phyloP scores from a whole-genome alignment of 768 basidiomycete species.

The Suillus variegatus region DNA sequence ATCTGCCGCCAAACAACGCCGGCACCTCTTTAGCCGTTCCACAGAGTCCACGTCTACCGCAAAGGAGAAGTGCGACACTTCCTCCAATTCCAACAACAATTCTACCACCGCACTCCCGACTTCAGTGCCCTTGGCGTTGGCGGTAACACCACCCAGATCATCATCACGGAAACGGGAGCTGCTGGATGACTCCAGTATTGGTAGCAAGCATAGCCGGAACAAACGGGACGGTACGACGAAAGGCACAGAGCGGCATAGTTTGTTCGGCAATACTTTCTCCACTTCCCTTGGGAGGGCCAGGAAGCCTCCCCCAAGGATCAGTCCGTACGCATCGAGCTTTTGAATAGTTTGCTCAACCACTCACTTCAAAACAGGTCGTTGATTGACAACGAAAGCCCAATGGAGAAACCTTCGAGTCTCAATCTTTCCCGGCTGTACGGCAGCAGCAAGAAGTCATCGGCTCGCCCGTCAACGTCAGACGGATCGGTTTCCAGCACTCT shows the following conservation, averaged over 20 bases:
- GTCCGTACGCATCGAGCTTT: slow-evolving; percentile 48
- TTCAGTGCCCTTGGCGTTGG: slow-evolving; percentile 18
- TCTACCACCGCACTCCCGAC: slow-evolving; percentile 29
- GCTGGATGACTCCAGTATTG: slow-evolving; percentile 23
- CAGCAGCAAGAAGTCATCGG: slow-evolving; percentile 44
- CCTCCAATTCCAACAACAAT: slow-evolving; percentile 29
- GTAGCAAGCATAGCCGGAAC: slow-evolving; percentile 39
- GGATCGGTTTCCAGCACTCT: slow-evolving; percentile 28
- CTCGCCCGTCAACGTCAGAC: slow-evolving; percentile 44
- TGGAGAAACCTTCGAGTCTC: slow-evolving; percentile 49
- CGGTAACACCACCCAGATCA: slow-evolving; percentile 21
- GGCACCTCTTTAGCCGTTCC: slow-evolving; percentile 65
- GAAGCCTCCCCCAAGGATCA: slow-evolving; percentile 81
- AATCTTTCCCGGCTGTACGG: slow-evolving; percentile 49
- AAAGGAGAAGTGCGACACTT: slow-evolving; percentile 34
- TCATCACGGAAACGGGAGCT: slow-evolving; percentile 22
- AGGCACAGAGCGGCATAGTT: slow-evolving; percentile 65
- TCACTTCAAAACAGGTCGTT: slow-evolving; percentile 22
- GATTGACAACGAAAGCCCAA: slow-evolving; percentile 34
- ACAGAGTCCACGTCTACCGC: slow-evolving; percentile 31
- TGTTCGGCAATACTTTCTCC: slow-evolving; percentile 73
- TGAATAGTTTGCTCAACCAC: slow-evolving; percentile 5
- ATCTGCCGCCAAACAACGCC: slow-evolving; percentile 41
- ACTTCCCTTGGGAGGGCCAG: slow-evolving; percentile 64
- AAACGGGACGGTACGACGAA: slow-evolving; percentile 53